Evolutionary conservation across 352 stramenopile genomes (phyloP).

Genomic region (Globisporangium cylindrosporum): DNA sequence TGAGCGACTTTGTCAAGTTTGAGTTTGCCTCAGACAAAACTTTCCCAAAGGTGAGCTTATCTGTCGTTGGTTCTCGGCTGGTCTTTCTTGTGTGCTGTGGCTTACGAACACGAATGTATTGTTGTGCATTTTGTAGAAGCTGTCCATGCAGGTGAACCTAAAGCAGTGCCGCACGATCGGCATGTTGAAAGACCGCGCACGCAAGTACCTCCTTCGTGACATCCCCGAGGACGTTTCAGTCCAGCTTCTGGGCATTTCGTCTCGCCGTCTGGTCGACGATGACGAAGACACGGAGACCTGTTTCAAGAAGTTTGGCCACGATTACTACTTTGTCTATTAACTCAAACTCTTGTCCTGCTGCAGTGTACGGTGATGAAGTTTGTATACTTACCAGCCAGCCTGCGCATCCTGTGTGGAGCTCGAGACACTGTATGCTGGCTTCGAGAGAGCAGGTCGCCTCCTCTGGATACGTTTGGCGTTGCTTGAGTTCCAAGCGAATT

Average conservation of each 20-base stretch:
- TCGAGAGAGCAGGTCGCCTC: neutral
- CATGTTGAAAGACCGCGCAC: constrained; percentile 7
- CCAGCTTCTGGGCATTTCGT: constrained; percentile 10
- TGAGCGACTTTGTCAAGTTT: constrained; percentile 17
- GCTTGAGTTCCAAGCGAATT: neutral
- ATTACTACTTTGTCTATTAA: constrained; percentile 15
- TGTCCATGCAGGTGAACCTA: constrained; percentile 7
- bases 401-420: neutral
- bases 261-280: constrained; percentile 7
- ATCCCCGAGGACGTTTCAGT: neutral
- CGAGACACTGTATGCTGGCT: neutral
- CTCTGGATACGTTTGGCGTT: neutral
- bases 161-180: constrained; percentile 3
- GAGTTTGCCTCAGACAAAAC: constrained; percentile 27
- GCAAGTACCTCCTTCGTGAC: constrained; percentile 1
- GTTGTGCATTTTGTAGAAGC: neutral
- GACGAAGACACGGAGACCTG: constrained; percentile 8
- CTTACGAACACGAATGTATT: neutral
- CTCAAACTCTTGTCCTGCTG: neutral
- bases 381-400: neutral
- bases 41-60: constrained; percentile 28
- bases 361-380: neutral
- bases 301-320: constrained; percentile 2
- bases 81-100: neutral
- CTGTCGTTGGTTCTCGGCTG: constrained; percentile 1